Conservation (phyloP, 805 yeast genomes). For the Wickerhamiella vanderwaltii region DNA sequence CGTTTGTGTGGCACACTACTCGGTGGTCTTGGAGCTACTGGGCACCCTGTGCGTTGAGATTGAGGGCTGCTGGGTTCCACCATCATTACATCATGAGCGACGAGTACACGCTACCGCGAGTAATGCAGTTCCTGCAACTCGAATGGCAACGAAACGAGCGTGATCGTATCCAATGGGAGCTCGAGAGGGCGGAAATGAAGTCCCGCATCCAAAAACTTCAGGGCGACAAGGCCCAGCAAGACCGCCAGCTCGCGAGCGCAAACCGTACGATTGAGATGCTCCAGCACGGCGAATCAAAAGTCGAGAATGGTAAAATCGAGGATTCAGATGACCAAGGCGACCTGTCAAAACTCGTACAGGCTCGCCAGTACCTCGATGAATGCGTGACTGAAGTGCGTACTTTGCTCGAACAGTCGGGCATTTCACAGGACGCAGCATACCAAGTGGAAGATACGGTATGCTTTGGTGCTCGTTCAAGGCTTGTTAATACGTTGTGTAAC, state of each 20-base stretch:
- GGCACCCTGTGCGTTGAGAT: too few species aligned
- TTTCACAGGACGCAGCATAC: slow-evolving; percentile 1
- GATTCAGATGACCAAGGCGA: not conserved
- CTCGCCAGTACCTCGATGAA: slow-evolving; percentile 23
- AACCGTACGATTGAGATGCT: slow-evolving; percentile 21
- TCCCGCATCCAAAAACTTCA: slow-evolving; percentile 39
- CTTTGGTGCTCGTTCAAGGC: slow-evolving; percentile 9
- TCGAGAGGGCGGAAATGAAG: slow-evolving; percentile 50
- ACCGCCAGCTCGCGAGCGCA: slow-evolving; percentile 21
- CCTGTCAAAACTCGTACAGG: slow-evolving; percentile 2
- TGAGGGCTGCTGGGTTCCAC: too few species aligned
- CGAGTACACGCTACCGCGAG: slow-evolving; percentile 36
- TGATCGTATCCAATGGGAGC: slow-evolving; percentile 47
- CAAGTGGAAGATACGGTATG: not conserved
- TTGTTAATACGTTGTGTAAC: slow-evolving; percentile 17
- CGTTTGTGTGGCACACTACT: too few species aligned
- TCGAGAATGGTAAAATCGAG: not conserved
- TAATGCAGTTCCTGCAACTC: slow-evolving; percentile 49
- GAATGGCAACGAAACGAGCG: slow-evolving; percentile 53
- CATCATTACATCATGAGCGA: slow-evolving; percentile 14
- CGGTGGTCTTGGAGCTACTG: too few species aligned
- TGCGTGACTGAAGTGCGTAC: slow-evolving; percentile 29
- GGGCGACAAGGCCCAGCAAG: slow-evolving; percentile 38
- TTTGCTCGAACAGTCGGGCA: slow-evolving; percentile 20
- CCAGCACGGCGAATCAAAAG: not conserved